A percentile compares a stretch with the other conserved stretches of the same genome.
phyloP scores from a whole-genome alignment of 495 filamentous ascomycete genomes.

The Parmelia sp. region DNA sequence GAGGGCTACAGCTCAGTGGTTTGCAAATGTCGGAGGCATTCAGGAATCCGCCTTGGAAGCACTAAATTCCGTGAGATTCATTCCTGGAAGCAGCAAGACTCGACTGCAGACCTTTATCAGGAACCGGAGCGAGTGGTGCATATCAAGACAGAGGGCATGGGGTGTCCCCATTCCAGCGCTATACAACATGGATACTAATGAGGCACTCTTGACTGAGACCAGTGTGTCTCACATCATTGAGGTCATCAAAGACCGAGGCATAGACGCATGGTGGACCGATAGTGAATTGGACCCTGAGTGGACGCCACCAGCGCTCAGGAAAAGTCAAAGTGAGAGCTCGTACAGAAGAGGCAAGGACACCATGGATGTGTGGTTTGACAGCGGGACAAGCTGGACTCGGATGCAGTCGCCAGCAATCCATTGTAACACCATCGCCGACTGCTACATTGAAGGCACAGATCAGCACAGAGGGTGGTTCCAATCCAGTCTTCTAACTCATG shows the following conservation, averaged over 20 bases:
- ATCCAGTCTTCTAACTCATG: slow-evolving; percentile 87
- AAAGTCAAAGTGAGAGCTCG: slow-evolving; percentile 29
- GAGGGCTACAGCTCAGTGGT: slow-evolving; percentile 94
- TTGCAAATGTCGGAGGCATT: slow-evolving; percentile 81
- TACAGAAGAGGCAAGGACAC: slow-evolving; percentile 85
- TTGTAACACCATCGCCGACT: slow-evolving; percentile 56
- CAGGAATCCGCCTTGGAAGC: slow-evolving; percentile 62
- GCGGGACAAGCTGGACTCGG: slow-evolving; percentile 86
- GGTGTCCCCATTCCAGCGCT: slow-evolving; percentile 92
- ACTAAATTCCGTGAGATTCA: slow-evolving; percentile 65
- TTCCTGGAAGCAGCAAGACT: slow-evolving; percentile 63
- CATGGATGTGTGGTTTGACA: slow-evolving; percentile 99
- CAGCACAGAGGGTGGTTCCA: slow-evolving; percentile 99
- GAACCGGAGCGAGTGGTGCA: slow-evolving; percentile 93
- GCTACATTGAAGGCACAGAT: slow-evolving; percentile 91
- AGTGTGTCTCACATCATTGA: slow-evolving; percentile 80
- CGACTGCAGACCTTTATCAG: slow-evolving; percentile 78
- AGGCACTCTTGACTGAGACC: slow-evolving; percentile 67
- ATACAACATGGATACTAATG: slow-evolving; percentile 59
- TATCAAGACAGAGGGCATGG: slow-evolving; percentile 96
- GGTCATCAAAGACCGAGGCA: slow-evolving; percentile 67
- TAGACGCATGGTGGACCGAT: slow-evolving; percentile 92
- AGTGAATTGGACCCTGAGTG: slow-evolving; percentile 63
- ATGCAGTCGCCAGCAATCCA: slow-evolving; percentile 35
- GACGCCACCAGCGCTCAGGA: slow-evolving; percentile 54